Base-by-base conservation (phyloP, 306 rosid species). In the Ceratonia siliqua region DNA sequence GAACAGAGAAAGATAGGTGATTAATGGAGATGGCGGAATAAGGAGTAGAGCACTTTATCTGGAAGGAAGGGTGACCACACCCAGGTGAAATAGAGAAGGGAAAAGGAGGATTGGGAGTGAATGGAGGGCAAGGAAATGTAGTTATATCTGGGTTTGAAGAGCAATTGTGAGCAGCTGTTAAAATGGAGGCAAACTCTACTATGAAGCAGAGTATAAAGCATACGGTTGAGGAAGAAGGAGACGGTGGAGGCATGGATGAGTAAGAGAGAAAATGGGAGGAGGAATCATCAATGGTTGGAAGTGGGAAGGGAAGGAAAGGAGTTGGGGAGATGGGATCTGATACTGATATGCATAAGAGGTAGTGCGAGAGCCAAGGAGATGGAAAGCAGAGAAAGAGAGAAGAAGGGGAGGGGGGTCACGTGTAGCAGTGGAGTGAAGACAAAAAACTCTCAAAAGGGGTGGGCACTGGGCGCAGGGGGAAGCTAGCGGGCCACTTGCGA, bases 31-130 rank as follows among this genome's bases (percentile, higher is more conserved):
- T 73, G 24, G 71, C 0, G 12, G 99, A 90, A 64, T 81, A 74
- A 0, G 88, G 86, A 8, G 86, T 21, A 5, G 89, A 75, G 62
- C 99, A 94, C 3, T 68, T 80, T 0, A 94, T 39, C 13, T 92
- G 98, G 73, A 94, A 92, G 9, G 87, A 87, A 14, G 99, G 99
- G 87, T 94, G 99, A 62, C 99, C 99, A 14, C 94, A 89, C 0
- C 96, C 96, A 0, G 87, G 92, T 0, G 85, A 56, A 20, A 81
- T 77, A 5, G 99, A 94, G 82, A 94, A 94, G 1, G 99, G 99
- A 58, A 77, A 94, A 1, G 86, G 45, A 3, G 78, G 92, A 3
- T 52, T 2, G 22, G 96, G 64, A 21, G 83, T 17, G 80, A 88
- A 92, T 2, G 96, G 92, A 1, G 98, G 98, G 10, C 96, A 94